Percentiles rank a stretch among this genome's conserved stretches.
These are phyloP conservation scores for Jamesozyma lodderae DNA, from an alignment of 805 yeast species.

Conservation along the genomic window DNA sequence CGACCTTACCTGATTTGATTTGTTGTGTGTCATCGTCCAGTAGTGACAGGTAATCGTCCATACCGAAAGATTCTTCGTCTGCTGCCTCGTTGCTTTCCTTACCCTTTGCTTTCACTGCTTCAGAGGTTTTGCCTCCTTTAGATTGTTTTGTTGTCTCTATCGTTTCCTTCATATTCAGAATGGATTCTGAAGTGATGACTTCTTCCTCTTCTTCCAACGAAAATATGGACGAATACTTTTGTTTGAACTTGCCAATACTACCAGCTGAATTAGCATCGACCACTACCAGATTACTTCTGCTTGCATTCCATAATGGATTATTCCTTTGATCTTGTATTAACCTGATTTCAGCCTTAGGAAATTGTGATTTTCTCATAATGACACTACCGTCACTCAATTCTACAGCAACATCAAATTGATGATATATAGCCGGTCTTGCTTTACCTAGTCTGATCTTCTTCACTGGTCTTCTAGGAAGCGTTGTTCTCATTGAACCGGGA, in stretches of 20 bases:
- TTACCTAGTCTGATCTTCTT: slow-evolving; percentile 68
- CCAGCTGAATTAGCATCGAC: slow-evolving; percentile 81
- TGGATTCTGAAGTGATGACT: neutral
- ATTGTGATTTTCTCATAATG: slow-evolving; percentile 69
- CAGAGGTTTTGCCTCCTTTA: neutral
- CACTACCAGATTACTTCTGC: slow-evolving; percentile 64
- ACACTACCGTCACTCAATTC: slow-evolving; percentile 94
- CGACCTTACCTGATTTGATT: slow-evolving; percentile 28
- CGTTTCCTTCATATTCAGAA: slow-evolving; percentile 4
- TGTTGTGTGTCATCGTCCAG: slow-evolving; percentile 24
- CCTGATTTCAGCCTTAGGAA: slow-evolving; percentile 78
- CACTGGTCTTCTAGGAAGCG: slow-evolving; percentile 45
- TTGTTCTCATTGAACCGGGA: slow-evolving; percentile 17
- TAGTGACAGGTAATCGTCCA: slow-evolving; percentile 28
- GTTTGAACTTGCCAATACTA: slow-evolving; percentile 64
- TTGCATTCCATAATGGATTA: slow-evolving; percentile 80
- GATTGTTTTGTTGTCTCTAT: slow-evolving; percentile 1
- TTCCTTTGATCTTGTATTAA: slow-evolving; percentile 86
- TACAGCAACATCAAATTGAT: slow-evolving; percentile 81
- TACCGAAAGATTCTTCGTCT: slow-evolving; percentile 13
- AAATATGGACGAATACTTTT: slow-evolving; percentile 47
- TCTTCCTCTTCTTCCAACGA: slow-evolving; percentile 28
- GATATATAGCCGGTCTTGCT: slow-evolving; percentile 87
- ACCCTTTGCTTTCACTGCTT: neutral
- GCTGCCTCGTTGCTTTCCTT: slow-evolving; percentile 5